Percentiles rank a stretch among this genome's conserved stretches.
phyloP scores from a whole-genome alignment of 139 green algal genomes.

The Eudorina sp. region DNA sequence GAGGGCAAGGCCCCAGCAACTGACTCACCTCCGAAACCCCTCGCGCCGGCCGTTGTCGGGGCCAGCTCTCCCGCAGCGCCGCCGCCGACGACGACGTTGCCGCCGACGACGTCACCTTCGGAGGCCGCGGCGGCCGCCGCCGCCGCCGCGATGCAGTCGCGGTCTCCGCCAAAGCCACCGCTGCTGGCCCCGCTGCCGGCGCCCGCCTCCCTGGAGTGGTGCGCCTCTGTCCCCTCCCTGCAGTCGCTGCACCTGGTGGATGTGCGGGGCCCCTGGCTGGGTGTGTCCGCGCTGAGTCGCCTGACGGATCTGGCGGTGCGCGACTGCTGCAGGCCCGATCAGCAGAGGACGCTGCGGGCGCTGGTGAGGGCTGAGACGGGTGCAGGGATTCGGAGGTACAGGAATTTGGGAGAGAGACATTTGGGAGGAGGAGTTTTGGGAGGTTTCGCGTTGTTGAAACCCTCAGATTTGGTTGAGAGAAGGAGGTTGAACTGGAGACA shows the following conservation, averaged over 20 bases:
- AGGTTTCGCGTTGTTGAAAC: no score
- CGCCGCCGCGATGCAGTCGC: no score
- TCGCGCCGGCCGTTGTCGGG: not conserved
- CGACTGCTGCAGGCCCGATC: not conserved
- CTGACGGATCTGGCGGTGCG: conserved; percentile 11
- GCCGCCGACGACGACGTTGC: not conserved
- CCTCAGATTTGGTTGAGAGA: no score
- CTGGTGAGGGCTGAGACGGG: conserved; percentile 16
- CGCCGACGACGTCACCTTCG: not conserved
- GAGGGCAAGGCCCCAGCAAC: not conserved
- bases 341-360: not conserved
- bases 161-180: not conserved
- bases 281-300: not conserved
- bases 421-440: no score
- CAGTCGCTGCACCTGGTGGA: not conserved
- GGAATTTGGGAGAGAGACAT: no score
- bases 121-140: no score
- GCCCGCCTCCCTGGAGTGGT: not conserved
- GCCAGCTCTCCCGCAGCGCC: not conserved
- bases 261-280: not conserved
- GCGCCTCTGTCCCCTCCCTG: not conserved
- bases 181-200: not conserved
- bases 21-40: not conserved
- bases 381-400: no score
- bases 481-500: no score